Conservation (phyloP, 2,329 filamentous ascomycete genomes). For the Dactylellina leptospora region DNA sequence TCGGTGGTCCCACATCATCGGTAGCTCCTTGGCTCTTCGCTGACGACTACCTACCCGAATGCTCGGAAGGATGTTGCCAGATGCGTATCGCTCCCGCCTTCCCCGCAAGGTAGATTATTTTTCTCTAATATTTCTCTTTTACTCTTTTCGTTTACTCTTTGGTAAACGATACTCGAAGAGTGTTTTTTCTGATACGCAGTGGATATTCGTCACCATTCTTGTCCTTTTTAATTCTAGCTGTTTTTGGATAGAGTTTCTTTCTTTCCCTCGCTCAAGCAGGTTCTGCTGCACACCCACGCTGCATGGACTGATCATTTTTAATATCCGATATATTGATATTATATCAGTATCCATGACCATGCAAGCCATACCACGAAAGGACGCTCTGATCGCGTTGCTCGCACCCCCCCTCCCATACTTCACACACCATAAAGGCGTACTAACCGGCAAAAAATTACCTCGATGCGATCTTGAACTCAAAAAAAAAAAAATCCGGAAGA, state of each 20-base stretch:
- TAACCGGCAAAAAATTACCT: too few relatives aligned
- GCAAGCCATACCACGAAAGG: too few relatives aligned
- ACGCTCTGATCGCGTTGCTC: too few relatives aligned
- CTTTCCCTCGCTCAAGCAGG: too few relatives aligned
- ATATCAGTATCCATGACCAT: too few relatives aligned
- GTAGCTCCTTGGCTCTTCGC: background rate
- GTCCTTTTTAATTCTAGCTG: background rate
- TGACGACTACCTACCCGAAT: background rate
- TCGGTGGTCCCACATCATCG: background rate
- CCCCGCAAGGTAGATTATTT: constrained; percentile 11
- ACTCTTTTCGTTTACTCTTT: too few relatives aligned
- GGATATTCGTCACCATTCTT: background rate
- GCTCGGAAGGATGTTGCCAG: background rate
- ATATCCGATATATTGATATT: constrained; percentile 8
- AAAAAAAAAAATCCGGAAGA: too few relatives aligned
- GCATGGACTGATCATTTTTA: background rate
- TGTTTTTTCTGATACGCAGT: background rate
- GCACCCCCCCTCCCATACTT: too few relatives aligned
- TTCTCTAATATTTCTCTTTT: background rate
- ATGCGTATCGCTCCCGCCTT: constrained; percentile 9
- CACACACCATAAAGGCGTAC: too few relatives aligned
- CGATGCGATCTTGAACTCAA: too few relatives aligned
- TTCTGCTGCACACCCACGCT: too few relatives aligned
- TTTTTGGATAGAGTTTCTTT: background rate
- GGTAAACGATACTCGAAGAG: too few relatives aligned